Conservation (phyloP, 2,329 filamentous ascomycete genomes). For the Drechslera avenae region DNA sequence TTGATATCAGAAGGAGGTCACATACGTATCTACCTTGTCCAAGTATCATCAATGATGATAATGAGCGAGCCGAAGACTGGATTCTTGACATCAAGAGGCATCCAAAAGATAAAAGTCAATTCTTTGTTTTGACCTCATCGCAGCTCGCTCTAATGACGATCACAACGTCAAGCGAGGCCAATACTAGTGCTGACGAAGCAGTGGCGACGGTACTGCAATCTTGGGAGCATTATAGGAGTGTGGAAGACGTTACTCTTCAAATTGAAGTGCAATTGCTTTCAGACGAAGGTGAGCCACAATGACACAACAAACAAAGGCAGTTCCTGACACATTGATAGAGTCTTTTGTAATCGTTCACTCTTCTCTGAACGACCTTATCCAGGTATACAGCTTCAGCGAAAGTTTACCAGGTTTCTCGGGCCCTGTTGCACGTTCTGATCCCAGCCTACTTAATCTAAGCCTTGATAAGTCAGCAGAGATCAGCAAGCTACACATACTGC, state of each 20-base stretch:
- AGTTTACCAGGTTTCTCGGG: constrained; percentile 8
- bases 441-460: constrained; percentile 26
- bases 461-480: constrained; percentile 14
- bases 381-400: constrained; percentile 36
- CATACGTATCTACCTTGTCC: constrained; percentile 30
- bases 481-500: constrained; percentile 25
- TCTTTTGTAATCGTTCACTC: constrained; percentile 42
- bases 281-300: constrained; percentile 37
- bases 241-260: constrained; percentile 59
- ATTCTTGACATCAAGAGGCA: constrained; percentile 64
- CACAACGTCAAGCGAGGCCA: constrained; percentile 32
- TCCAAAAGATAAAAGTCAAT: constrained; percentile 53
- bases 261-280: constrained; percentile 34
- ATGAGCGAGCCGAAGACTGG: constrained; percentile 49
- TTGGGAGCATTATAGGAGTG: constrained; percentile 61
- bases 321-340: constrained; percentile 29
- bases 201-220: constrained; percentile 50
- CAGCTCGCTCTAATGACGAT: constrained; percentile 59
- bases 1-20: constrained; percentile 38
- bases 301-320: not conserved
- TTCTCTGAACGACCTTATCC: constrained; percentile 35
- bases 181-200: constrained; percentile 23
- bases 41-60: constrained; percentile 27
- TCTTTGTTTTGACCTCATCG: constrained; percentile 64
- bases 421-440: constrained; percentile 32